A percentile compares a stretch with the other conserved stretches of the same genome.
phyloP scores from a whole-genome alignment of 495 filamentous ascomycete genomes.

The Talaromyces wortmannii region DNA sequence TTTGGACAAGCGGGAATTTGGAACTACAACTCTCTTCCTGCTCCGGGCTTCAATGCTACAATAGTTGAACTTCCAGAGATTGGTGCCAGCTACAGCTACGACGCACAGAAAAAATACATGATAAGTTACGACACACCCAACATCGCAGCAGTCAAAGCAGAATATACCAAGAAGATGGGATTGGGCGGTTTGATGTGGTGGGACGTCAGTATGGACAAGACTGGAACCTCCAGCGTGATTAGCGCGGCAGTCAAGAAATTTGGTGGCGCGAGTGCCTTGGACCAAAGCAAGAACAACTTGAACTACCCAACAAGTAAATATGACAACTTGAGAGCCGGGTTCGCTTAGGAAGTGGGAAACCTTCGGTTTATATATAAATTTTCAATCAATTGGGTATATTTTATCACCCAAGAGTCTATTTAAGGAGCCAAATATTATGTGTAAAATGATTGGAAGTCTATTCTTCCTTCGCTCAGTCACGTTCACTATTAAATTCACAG shows the following conservation, averaged over 20 bases:
- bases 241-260: conserved; percentile 34
- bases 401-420: too few species aligned
- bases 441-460: too few species aligned
- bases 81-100: conserved; percentile 64
- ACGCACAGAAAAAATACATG: conserved; percentile 48
- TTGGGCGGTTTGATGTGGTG: conserved; percentile 88
- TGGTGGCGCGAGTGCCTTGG: conserved; percentile 31
- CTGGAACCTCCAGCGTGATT: conserved; percentile 51
- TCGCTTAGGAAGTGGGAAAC: conserved; percentile 4
- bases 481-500: too few species aligned
- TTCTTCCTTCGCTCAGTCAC: too few species aligned
- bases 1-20: conserved; percentile 71
- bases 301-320: conserved; percentile 60
- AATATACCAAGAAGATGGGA: conserved; percentile 53
- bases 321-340: conserved; percentile 53
- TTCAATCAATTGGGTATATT: too few species aligned
- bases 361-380: neutral
- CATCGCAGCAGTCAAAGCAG: conserved; percentile 53
- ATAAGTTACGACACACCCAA: conserved; percentile 69
- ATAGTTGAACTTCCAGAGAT: neutral
- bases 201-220: conserved; percentile 73
- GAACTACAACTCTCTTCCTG: conserved; percentile 62
- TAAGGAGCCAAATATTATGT: too few species aligned
- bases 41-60: conserved; percentile 11
- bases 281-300: conserved; percentile 51